Evolutionary conservation across 768 basidiomycete genomes (phyloP), one percentile per base, ranked within the genome.

Genomic region (Suillus fuscotomentosus): DNA sequence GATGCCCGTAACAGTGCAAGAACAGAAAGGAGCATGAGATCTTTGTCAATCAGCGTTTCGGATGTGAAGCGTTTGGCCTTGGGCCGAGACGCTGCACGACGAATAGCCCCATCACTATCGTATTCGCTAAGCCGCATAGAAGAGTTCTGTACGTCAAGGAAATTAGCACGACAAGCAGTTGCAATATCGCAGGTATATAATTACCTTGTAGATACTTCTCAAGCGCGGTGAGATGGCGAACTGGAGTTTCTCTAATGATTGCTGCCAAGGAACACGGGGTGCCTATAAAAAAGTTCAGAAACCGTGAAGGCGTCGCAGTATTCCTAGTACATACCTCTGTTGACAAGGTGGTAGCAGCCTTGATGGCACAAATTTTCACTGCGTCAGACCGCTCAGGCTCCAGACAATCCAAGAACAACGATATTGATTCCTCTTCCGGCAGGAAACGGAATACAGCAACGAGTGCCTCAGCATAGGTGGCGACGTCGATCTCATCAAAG

Each of bases 311-410:
- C 1, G 24, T 57, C 11, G 38, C 55, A 63, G n/a, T 3, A 55
- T 22, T 31, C 24, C 31, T 27, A 22, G 60, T 9, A 69, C 77
- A 63, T 70, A 88, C 90, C 80, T 95, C 92, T 60, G 86, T 81
- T 8, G 83, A 78, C 39, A 94, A 72, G 0, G 87, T 90, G 47
- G 91, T 75, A 68, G 84, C 88, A 3, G 94, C 91, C 66, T 89
- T 87, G 61, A 95, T 81, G 2, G 84, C 94, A 64, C 86, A 86
- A 13, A 89, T 85, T 79, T 95, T 95, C 68, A 92, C 86, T 2
- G 89, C 89, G 31, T 94, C 91, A 1, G 91, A 89, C 38, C 90
- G 84, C 69, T 93, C 90, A 10, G 92, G 86, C 62, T 90, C 87
- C 48, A 94, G 72, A 66, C 92, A 91, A 15, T 80, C 79, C 24